Percentiles rank a stretch among this genome's conserved stretches.
phyloP scores from a whole-genome alignment of 2,329 filamentous ascomycete genomes.

The Dactylonectria estremocensis region DNA sequence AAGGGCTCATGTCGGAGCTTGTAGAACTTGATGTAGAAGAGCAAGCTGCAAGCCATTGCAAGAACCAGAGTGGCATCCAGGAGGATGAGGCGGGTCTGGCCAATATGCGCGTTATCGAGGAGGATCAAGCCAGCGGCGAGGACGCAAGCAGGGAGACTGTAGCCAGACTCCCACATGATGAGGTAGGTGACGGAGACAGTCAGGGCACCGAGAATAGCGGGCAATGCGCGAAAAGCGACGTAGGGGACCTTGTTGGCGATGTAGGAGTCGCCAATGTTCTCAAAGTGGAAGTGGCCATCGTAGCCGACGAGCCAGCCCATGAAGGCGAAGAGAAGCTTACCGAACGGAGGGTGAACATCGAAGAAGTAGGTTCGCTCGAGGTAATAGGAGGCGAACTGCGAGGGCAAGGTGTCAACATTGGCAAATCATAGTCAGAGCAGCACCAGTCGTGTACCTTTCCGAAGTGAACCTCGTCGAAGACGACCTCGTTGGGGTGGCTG shows the following conservation, averaged over 20 bases:
- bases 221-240: slow-evolving; percentile 94
- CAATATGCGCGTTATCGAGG: slow-evolving; percentile 98
- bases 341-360: slow-evolving; percentile 98
- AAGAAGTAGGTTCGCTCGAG: slow-evolving; percentile 99
- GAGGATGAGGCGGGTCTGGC: slow-evolving; percentile 94
- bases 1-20: slow-evolving; percentile 93
- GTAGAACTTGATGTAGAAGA: slow-evolving; percentile 98
- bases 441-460: slow-evolving; percentile 81
- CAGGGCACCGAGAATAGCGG: slow-evolving; percentile 90
- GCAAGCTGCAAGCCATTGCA: slow-evolving; percentile 94
- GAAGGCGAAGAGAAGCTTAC: slow-evolving; percentile 96
- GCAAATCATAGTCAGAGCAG: not conserved
- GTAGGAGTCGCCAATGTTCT: slow-evolving; percentile 99
- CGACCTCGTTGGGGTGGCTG: slow-evolving; percentile 94
- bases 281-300: slow-evolving; percentile 97
- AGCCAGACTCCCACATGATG: slow-evolving; percentile 99
- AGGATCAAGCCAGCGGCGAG: slow-evolving; percentile 89
- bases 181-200: slow-evolving; percentile 95
- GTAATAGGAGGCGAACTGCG: slow-evolving; percentile 83
- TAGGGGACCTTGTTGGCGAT: slow-evolving; percentile 97
- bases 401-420: slow-evolving; percentile 33
- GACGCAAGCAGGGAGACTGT: slow-evolving; percentile 93
- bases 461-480: slow-evolving; percentile 99
- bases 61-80: slow-evolving; percentile 95
- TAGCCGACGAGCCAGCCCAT: slow-evolving; percentile 99